A percentile compares a stretch with the other conserved stretches of the same genome.
Evolutionary conservation across 139 green algal genomes (phyloP).

Genomic region (Bryopsis sp.): DNA sequence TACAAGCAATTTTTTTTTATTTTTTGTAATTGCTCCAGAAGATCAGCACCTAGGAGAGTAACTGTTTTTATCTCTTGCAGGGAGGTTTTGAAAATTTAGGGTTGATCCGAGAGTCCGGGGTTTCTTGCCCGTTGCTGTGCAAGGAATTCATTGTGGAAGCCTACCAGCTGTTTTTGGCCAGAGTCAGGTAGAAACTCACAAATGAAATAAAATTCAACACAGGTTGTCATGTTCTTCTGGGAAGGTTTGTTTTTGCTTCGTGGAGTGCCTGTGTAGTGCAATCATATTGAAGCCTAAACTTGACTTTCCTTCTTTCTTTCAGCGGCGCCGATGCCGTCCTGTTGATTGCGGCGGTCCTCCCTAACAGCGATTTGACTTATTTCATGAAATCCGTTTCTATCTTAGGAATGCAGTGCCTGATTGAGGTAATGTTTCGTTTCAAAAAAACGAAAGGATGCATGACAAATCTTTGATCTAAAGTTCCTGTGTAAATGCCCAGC

Average conservation of each 20-base stretch:
- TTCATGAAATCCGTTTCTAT: conserved; percentile 65
- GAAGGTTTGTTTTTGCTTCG: not conserved
- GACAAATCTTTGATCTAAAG: too few relatives aligned
- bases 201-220: not conserved
- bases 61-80: conserved; percentile 18
- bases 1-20: too few relatives aligned
- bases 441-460: conserved; percentile 20
- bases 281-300: not conserved
- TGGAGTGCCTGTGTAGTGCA: conserved; percentile 4
- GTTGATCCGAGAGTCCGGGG: conserved; percentile 60
- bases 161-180: conserved; percentile 79
- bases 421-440: conserved; percentile 52
- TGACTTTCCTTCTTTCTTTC: conserved; percentile 24
- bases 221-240: not conserved
- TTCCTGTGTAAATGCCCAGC: too few relatives aligned
- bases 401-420: conserved; percentile 66
- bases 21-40: too few relatives aligned
- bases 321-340: conserved; percentile 90
- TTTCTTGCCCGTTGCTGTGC: conserved; percentile 88
- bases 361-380: conserved; percentile 88
- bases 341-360: conserved; percentile 95
- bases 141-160: conserved; percentile 99
- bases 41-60: not conserved
- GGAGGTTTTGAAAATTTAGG: conserved; percentile 73
- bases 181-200: conserved; percentile 10